Percentiles rank a stretch among this genome's conserved stretches.
These are phyloP conservation scores for Hura crepitans DNA, from an alignment of 441 rosid genomes.

Conservation along the genomic window DNA sequence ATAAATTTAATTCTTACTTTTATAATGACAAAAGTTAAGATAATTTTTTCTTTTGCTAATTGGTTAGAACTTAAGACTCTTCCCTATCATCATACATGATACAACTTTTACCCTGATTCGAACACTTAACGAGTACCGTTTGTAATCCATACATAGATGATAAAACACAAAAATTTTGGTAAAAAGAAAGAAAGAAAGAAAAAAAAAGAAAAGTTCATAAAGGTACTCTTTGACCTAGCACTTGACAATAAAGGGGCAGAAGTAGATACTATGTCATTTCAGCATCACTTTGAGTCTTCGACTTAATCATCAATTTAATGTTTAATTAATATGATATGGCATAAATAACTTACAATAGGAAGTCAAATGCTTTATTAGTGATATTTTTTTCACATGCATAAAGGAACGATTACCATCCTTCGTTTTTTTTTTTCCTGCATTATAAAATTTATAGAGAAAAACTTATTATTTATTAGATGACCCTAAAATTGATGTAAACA, in stretches of 20 bases:
- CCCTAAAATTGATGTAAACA: not conserved
- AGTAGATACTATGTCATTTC: not conserved
- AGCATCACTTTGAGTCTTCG: not conserved
- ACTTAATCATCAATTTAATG: not conserved
- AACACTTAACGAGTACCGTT: conserved; percentile 6
- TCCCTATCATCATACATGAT: not conserved
- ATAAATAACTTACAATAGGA: not conserved
- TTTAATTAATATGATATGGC: not conserved
- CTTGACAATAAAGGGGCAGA: not conserved
- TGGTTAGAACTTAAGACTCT: not conserved
- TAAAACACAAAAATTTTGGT: not conserved
- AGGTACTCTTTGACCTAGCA: not conserved
- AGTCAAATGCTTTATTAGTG: not conserved
- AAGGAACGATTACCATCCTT: too few species aligned
- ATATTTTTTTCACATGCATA: not conserved
- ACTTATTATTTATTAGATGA: not conserved
- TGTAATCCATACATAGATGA: not conserved
- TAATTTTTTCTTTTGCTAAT: not conserved
- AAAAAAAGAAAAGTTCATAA: not conserved
- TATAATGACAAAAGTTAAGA: not conserved
- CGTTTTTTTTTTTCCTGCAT: not conserved
- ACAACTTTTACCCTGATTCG: not conserved
- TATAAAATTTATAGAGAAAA: not conserved
- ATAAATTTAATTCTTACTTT: conserved; percentile 7
- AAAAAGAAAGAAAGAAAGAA: too few species aligned